Base-by-base conservation (phyloP, 805 yeast species). In the Lipomyces spencermartinsiae region DNA sequence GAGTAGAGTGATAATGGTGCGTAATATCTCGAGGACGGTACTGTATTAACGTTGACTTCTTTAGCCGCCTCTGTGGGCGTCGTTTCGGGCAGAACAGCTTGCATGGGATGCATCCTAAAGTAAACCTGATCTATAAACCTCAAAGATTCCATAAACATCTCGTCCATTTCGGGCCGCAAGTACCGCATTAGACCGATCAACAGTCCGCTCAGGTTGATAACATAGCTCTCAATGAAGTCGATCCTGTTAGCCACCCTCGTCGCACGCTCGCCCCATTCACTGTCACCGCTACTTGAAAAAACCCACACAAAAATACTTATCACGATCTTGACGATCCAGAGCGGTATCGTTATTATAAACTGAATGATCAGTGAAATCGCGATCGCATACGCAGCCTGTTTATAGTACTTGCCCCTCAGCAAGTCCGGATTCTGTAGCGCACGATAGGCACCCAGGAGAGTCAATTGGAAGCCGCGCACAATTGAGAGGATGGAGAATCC, bases 401-500 rank as follows among this genome's bases (percentile, higher is more conserved):
- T 66, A 64, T 80, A 82, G 77, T 79, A 82, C 35, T 75, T 76
- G 39, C 76, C 74, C 43, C 79, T 75, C 37, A 76, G 73, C 61
- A 84, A 71, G 5, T 77, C 74, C 0, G 86, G 85, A 72, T 84
- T 84, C 64, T 79, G 82, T 14, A 83, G 74, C 1, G 84, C 82
- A 34, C 87, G 74, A 67, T 81, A 84, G 1, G 81, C 80, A 4
- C 88, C 88, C 8, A 85, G 74, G 8, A 85, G 58, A 0, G 87
- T 84, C 53, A 87, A 77, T 76, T 86, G 89, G 33, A 84, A 71
- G 0, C 90, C 89, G 16, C 89, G 78, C 7, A 83, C 66, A n/a
- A 86, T 79, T 0, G 88, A 82, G 65, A 80, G 64, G 0, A 80
- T 43, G 2, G 87, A 81, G 73, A 86, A 84, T 16, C 88, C 85